Conservation (phyloP, 768 basidiomycete genomes). For the Chalciporus chontae region DNA sequence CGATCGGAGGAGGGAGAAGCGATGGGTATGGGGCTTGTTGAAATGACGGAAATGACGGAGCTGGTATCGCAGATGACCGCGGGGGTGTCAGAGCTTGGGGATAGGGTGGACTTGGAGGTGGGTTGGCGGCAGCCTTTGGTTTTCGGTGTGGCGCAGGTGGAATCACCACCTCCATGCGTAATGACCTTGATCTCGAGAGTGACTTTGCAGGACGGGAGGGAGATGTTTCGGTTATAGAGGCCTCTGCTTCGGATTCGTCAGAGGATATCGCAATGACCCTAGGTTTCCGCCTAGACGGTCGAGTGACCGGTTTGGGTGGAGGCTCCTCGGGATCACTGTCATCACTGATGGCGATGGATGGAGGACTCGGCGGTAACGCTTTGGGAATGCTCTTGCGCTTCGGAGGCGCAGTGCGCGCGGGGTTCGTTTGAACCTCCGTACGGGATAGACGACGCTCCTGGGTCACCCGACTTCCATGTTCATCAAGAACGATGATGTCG, state of each 20-base stretch:
- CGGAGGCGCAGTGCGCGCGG: not conserved
- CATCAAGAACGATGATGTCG: conserved; percentile 67
- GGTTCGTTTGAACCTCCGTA: conserved; percentile 39
- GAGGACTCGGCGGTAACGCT: conserved; percentile 1
- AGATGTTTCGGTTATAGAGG: conserved; percentile 2
- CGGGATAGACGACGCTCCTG: conserved; percentile 60
- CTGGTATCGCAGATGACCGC: not conserved
- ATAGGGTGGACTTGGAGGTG: conserved; percentile 5
- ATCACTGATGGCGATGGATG: conserved; percentile 25
- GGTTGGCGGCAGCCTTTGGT: conserved; percentile 13
- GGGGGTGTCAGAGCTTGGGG: conserved; percentile 3
- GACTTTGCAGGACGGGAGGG: conserved; percentile 8
- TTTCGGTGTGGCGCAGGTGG: conserved; percentile 32
- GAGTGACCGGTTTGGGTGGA: conserved; percentile 10
- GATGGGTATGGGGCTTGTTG: not conserved
- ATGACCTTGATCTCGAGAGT: conserved; percentile 14
- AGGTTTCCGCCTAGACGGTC: conserved; percentile 13
- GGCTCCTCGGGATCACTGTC: conserved; percentile 30
- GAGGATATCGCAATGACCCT: conserved; percentile 37
- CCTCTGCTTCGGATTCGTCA: conserved; percentile 45
- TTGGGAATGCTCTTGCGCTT: conserved; percentile 8
- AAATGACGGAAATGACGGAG: not conserved
- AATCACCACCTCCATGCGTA: conserved; percentile 40
- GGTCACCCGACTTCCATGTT: conserved; percentile 51
- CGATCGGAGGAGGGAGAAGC: conserved; percentile 15